These are phyloP conservation scores for Yamadazyma pseudoaaseri DNA, from an alignment of 1,139 yeast species.

Conservation along the genomic window DNA sequence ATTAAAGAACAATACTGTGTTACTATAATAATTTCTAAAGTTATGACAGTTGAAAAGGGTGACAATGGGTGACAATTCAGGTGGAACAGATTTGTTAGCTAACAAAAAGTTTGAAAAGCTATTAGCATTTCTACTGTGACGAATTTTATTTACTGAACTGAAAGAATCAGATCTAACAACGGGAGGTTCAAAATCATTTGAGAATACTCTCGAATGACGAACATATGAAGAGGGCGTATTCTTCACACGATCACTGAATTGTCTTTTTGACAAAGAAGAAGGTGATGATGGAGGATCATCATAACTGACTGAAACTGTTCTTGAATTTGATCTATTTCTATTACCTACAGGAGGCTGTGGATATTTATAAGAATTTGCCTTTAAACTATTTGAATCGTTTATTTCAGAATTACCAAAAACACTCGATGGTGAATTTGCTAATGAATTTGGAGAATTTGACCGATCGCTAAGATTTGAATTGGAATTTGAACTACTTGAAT, in stretches of 20 bases:
- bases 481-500: not conserved
- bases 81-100: constrained; percentile 30
- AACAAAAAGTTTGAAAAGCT: constrained; percentile 19
- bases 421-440: not conserved
- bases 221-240: constrained; percentile 41
- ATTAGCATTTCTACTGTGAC: constrained; percentile 11
- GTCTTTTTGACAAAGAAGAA: constrained; percentile 12
- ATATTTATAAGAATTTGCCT: constrained; percentile 4
- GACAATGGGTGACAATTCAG: constrained; percentile 42
- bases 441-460: not conserved
- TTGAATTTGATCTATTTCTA: constrained; percentile 4
- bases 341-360: constrained; percentile 3
- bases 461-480: not conserved
- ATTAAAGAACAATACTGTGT: constrained; percentile 28
- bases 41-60: constrained; percentile 42
- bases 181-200: constrained; percentile 17
- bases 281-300: constrained; percentile 13
- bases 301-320: constrained; percentile 5
- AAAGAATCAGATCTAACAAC: constrained; percentile 15
- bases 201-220: constrained; percentile 35
- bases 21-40: constrained; percentile 37
- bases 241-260: constrained; percentile 25
- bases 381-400: constrained; percentile 4
- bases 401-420: constrained; percentile 1
- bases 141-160: constrained; percentile 13